Base-by-base conservation (phyloP, 2,329 filamentous ascomycete species). In the Botrytis elliptica region DNA sequence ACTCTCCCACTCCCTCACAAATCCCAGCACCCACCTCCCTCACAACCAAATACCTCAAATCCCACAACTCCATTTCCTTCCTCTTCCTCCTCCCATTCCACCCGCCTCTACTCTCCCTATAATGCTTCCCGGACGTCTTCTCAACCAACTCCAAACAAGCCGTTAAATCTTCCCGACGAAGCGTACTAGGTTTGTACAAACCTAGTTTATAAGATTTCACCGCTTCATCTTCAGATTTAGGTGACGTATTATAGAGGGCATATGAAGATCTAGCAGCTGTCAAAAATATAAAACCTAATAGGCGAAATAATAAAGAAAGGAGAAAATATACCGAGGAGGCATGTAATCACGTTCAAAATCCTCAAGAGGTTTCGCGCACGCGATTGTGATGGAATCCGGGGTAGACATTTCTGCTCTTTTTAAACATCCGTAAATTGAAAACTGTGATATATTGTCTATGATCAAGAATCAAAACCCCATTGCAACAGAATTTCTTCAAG, bases 31-130 rank as follows among this genome's bases (percentile, higher is more conserved):
- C 22, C 40, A 16, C 40, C 57, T 22, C 81, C 75, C 85, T 85
- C 67, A 92, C 86, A 5, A 94, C 82, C 12, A 94, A 83, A 80
- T 93, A 95, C 62, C 90, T 87, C 81, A 95, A 87, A 73, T 90
- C 89, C 0, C 84, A 81, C 8, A 91, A 88, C 74, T 83, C 83
- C 92, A 95, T 94, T 84, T 95, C 92, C 20, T 82, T 82, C 70
- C 84, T 83, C 83, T 94, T 95, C 62, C 84, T 83, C 4, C 77
- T 80, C 0, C 87, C 86, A 65, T 89, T 86, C 92, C 92, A 95
- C 65, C 90, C 90, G 0, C 82, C 79, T 10, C 84, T 85, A 3
- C 91, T 93, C 25, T 82, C 81, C 72, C 88, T 87, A 81, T 95
- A 95, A 81, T 91, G 89, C 9, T 83, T 79, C 22, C 85, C 84